phyloP scores from a whole-genome alignment of 768 basidiomycete species.

The Kwoniella dendrophila region DNA sequence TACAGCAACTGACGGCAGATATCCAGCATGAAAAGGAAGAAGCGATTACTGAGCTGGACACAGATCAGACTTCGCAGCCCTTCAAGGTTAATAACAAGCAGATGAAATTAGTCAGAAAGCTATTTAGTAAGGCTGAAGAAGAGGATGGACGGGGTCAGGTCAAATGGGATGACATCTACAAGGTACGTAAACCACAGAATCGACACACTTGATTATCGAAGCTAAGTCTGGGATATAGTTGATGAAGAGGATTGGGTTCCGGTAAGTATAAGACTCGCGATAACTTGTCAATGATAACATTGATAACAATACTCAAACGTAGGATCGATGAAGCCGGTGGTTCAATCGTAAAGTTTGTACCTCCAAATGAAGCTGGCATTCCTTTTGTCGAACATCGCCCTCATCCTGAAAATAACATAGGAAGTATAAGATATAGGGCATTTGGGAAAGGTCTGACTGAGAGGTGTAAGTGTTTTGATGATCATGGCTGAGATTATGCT shows the following conservation, averaged over 20 bases:
- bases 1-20: background rate
- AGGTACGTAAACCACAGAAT: background rate
- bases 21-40: background rate
- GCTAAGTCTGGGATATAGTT: background rate
- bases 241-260: background rate
- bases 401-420: background rate
- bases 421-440: background rate
- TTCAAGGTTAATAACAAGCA: background rate
- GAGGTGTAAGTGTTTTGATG: conserved; percentile 10
- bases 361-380: conserved; percentile 1
- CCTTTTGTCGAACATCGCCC: conserved; percentile 10
- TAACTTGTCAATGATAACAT: no score
- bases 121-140: conserved; percentile 5
- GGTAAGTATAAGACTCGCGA: no score
- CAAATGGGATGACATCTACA: conserved; percentile 4
- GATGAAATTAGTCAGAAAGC: conserved; percentile 9
- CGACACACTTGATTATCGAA: background rate
- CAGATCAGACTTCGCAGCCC: no score
- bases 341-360: background rate
- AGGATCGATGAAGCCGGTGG: conserved; percentile 5
- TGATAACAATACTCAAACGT: no score
- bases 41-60: background rate
- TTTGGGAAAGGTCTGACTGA: background rate
- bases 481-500: no score
- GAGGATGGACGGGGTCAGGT: conserved; percentile 2